Evolutionary conservation across 2,329 filamentous ascomycete species (phyloP), one percentile per base, ranked within the genome.

Genomic region (Daldinia eschscholtzii): DNA sequence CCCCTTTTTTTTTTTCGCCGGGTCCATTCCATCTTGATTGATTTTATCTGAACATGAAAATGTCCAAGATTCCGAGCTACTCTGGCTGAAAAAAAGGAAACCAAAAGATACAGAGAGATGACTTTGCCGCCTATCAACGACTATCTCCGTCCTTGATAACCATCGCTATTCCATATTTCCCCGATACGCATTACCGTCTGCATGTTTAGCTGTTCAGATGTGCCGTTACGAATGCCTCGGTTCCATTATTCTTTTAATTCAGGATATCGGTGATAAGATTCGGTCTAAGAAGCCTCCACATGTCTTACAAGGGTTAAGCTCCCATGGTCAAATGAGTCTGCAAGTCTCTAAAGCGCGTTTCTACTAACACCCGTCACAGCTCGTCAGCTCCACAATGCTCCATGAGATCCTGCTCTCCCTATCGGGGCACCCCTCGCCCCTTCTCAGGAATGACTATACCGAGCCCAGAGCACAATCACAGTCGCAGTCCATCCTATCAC

Each of bases 341-440:
- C 65, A 33, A 20, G 20, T 13, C 57, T 48, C 26, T 64, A 71
- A 70, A 70, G 73, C 67, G 55, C 66, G 57, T 62, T 70, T 67
- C 73, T 73, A 66, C 73, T 73, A 66, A 73, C 70, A 59, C 35
- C 35, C 18, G 72, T 18, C 48, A 64, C 71, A 69, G 69, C 30
- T 68, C 69, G 53, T 46, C 65, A 50, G 41, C 70, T 56, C 61
- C 73, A 74, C 73, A 73, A 99, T 99, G 96, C 92, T 99, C 80
- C 96, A 98, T 88, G 96, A 99, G 86, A 93, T 99, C 83, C 90
- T 98, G 81, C 91, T 99, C 81, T 95, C 94, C 80, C 90, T 98
- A 81, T 97, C 94, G 76, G 95, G 96, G 74, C 93, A 98, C 82
- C 92, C 93, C 72, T 98, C 95, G 72, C 92, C 94, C 73, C 88